Base-by-base conservation (phyloP, 805 yeast species). In the Cyberlindnera veronae region DNA sequence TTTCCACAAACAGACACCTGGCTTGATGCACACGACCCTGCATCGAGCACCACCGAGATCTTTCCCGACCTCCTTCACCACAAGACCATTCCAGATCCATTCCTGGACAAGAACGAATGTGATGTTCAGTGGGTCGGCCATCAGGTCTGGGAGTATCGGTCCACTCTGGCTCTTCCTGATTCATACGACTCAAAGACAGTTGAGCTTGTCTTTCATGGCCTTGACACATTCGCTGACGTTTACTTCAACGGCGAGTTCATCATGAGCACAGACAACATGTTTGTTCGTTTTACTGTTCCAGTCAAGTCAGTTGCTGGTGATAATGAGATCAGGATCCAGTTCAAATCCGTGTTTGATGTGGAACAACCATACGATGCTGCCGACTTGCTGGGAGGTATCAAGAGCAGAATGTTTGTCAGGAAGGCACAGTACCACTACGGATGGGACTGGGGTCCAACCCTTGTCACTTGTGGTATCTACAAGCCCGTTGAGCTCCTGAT, bases 341-440 rank as follows among this genome's bases (percentile, higher is more conserved):
- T 74, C 49, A 50, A 56, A 28, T 61, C 72, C 38, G 74, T 75
- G 1, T 47, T 65, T 32, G 36, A 47, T 9, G 53, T 51, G 19
- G 51, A 70, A 51, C 68, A 70, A 36, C 35, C 46, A 3, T 47
- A 40, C 23, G 41, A 40, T 2, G 36, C 55, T 6, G 39, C 39
- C 6, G 44, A 46, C 15, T 29, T 50, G 29, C 28, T 42, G 43
- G 77, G 76, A 4, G 76, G 72, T 14, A 43, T 67, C 9, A 29
- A 36, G 19, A 54, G 64, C 34, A 58, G 79, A 28, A 53, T 68
- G 39, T 66, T 71, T 38, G 65, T 68, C 14, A 59, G 80, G 46
- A 74, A 74, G 49, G 75, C 79, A 1, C 79, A 72, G 51, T 73
- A 73, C 49, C 76, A 72, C 44, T 74, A 62, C 48, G 79, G 80